Base-by-base conservation (phyloP, 495 filamentous ascomycete species). In the Talaromyces nanjingensis region DNA sequence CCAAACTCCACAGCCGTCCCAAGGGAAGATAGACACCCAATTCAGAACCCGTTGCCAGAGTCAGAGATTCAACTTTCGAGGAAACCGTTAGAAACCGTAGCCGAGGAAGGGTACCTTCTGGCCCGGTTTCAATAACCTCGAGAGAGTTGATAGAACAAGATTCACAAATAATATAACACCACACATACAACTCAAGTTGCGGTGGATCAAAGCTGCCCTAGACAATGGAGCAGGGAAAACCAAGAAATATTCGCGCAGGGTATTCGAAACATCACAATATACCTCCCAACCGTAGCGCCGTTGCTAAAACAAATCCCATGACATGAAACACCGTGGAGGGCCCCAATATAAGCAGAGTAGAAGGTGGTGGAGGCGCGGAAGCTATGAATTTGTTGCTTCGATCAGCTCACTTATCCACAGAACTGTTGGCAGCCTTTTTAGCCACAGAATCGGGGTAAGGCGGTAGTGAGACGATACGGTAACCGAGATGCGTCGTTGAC, bases 201-300 rank as follows among this genome's bases (percentile, higher is more conserved):
- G 33, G 33, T 37, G 33, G 33, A 37, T 52, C 14, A 52, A 56
- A 11, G 16, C 22, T 25, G 12, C 53, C 11, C n/a, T 27, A 56
- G 27, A 14, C 1, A 56, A 56, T 22, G 27, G 20, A 56, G 56
- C 8, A 59, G 25, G 7, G 14, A 37, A 59, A 34, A 20, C 20
- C 6, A 49, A 20, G 45, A 49, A 20, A 5, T 59, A 16, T 34
- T 59, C 56, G 56, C n/a, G 56, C 56, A 59, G 56, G 56, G 56
- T 59, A 59, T 59, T 59, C 2, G 16, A 37, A 37, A 59, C 27
- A 59, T 55, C 14, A 37, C n/a, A 37, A 37, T 59, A 22, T 6
- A 37, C 56, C 56, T 16, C 56, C 53, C 56, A 59, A 34, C 27
- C 27, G n/a, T 59, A 59, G 20, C 56, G 29, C 56, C 56, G 31